Percentiles rank a stretch among this genome's conserved stretches.
phyloP scores from a whole-genome alignment of 352 stramenopile genomes.

The Globisporangium spinosum region DNA sequence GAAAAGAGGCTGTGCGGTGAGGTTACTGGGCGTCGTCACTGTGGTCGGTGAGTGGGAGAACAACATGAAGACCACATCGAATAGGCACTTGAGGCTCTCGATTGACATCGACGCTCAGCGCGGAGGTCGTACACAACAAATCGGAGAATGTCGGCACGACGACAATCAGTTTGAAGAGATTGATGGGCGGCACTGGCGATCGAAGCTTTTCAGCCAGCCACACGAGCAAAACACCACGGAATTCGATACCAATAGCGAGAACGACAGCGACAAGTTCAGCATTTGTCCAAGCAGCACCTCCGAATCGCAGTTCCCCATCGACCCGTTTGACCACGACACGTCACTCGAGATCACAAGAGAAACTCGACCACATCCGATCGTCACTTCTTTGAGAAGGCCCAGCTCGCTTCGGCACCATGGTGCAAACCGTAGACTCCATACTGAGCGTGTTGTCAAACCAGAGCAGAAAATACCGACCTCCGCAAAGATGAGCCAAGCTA shows the following conservation, averaged over 20 bases:
- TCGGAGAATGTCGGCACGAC: background rate
- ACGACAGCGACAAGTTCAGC: conserved; percentile 7
- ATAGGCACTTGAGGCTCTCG: background rate
- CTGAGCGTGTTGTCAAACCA: background rate
- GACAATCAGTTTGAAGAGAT: background rate
- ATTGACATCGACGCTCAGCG: background rate
- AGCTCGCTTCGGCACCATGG: background rate
- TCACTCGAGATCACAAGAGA: background rate
- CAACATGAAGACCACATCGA: background rate
- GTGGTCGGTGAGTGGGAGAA: background rate
- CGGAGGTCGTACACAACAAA: background rate
- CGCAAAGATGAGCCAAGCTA: background rate
- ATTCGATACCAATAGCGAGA: background rate
- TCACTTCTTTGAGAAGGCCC: background rate
- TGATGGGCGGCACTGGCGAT: background rate
- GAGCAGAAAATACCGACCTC: background rate
- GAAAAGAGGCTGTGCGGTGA: background rate
- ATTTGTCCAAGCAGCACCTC: conserved; percentile 14
- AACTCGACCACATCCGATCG: background rate
- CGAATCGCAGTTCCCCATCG: conserved; percentile 16
- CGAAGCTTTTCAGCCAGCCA: background rate
- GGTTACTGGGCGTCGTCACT: background rate
- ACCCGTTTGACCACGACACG: background rate
- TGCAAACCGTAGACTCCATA: background rate
- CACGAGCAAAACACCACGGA: background rate